These are phyloP conservation scores for Phytomonas serpens DNA, from an alignment of 208 protist species.

Conservation along the genomic window DNA sequence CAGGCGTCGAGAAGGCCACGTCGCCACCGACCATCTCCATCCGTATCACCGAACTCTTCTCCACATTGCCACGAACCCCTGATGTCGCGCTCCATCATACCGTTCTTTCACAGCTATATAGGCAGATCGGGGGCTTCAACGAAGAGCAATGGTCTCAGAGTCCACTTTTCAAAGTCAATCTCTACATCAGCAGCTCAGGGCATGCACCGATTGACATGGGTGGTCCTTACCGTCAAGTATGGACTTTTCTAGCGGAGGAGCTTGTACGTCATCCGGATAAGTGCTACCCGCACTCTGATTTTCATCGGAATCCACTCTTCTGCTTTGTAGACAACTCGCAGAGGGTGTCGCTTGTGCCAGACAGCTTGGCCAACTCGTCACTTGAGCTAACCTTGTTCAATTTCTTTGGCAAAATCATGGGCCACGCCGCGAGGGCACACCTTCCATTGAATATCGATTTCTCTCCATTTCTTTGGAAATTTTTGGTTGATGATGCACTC, in stretches of 20 bases:
- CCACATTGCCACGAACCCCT: conserved; percentile 53
- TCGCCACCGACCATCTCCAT: conserved; percentile 52
- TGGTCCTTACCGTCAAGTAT: conserved; percentile 85
- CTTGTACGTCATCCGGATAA: conserved; percentile 84
- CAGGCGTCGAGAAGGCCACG: conserved; percentile 35
- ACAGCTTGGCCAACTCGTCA: conserved; percentile 53
- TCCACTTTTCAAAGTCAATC: conserved; percentile 80
- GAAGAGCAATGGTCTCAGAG: conserved; percentile 44
- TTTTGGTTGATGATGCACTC: conserved; percentile 78
- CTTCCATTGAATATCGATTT: conserved; percentile 80
- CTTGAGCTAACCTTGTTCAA: conserved; percentile 77
- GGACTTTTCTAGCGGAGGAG: conserved; percentile 82
- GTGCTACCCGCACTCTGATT: conserved; percentile 77
- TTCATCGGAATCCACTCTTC: conserved; percentile 82
- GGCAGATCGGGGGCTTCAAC: conserved; percentile 74
- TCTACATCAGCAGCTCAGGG: conserved; percentile 64
- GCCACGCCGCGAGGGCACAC: conserved; percentile 56
- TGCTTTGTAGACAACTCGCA: conserved; percentile 80
- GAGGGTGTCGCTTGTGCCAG: conserved; percentile 76
- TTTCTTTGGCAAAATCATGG: conserved; percentile 90
- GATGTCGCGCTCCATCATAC: conserved; percentile 75
- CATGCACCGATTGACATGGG: conserved; percentile 84
- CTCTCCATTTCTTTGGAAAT: conserved; percentile 89
- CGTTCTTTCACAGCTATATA: conserved; percentile 78
- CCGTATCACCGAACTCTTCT: conserved; percentile 65